Evolutionary conservation across 345 rosid genomes (phyloP).

Genomic region (Chamaenerion angustifolium): DNA sequence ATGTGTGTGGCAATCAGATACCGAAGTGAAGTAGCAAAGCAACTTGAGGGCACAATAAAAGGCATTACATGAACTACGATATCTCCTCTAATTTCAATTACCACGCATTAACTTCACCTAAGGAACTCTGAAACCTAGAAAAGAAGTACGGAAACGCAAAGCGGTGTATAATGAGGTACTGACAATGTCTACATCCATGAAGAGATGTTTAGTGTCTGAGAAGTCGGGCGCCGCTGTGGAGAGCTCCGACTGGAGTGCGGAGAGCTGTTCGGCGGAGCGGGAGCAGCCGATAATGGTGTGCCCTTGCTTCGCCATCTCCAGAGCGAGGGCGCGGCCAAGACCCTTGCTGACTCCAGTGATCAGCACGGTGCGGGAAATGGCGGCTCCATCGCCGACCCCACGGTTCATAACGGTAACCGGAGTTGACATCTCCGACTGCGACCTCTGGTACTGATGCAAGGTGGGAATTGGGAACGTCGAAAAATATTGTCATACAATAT

Average conservation of each 20-base stretch:
- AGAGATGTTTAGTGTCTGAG: slow-evolving; percentile 33
- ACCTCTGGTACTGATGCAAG: not conserved
- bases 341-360: slow-evolving; percentile 91
- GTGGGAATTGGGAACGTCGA: no score
- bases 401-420: slow-evolving; percentile 15
- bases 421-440: slow-evolving; percentile 14
- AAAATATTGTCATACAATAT: no score
- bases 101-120: no score
- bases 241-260: slow-evolving; percentile 46
- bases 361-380: slow-evolving; percentile 31
- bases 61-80: no score
- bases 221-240: slow-evolving; percentile 12
- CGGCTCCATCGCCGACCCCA: slow-evolving; percentile 16
- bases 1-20: no score
- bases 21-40: no score
- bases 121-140: no score
- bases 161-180: not conserved
- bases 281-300: slow-evolving; percentile 87
- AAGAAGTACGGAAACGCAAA: not conserved
- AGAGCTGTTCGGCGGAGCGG: slow-evolving; percentile 64
- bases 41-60: no score
- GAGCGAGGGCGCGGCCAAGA: slow-evolving; percentile 74
- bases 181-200: slow-evolving; percentile 71
- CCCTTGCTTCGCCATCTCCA: slow-evolving; percentile 76
- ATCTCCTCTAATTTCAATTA: no score